Conservation (phyloP, 179 eudicot species). For the Camellia oleifera region DNA sequence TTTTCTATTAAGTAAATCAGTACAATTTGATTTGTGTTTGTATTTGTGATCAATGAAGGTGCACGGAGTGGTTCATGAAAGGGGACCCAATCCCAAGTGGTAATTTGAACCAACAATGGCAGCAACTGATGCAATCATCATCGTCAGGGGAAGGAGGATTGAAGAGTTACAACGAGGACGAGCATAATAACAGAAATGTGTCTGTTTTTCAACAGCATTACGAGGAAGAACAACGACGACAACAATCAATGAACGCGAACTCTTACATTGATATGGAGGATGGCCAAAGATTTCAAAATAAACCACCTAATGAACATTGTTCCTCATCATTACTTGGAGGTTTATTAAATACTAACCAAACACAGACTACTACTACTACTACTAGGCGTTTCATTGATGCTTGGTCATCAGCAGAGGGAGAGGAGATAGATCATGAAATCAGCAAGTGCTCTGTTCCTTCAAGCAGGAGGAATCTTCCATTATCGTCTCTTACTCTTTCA, state of each 20-base stretch:
- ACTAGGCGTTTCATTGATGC: slow-evolving; percentile 65
- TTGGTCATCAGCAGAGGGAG: slow-evolving; percentile 45
- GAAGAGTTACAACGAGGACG: slow-evolving; percentile 20
- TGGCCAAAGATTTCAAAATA: slow-evolving; percentile 11
- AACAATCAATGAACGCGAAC: slow-evolving; percentile 5
- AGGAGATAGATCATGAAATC: slow-evolving; percentile 16
- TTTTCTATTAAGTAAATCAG: slow-evolving; percentile 21
- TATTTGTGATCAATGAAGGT: slow-evolving; percentile 29
- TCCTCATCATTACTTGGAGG: slow-evolving; percentile 5
- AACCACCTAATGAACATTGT: slow-evolving; percentile 3
- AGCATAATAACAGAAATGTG: slow-evolving; percentile 4
- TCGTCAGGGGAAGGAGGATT: slow-evolving; percentile 23
- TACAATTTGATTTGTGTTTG: slow-evolving; percentile 13
- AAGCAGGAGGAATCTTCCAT: slow-evolving; percentile 23
- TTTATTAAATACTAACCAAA: background rate
- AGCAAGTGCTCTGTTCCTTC: slow-evolving; percentile 25
- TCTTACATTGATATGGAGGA: slow-evolving; percentile 11
- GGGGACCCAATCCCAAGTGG: slow-evolving; percentile 33
- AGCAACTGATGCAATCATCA: slow-evolving; percentile 31
- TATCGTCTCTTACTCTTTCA: slow-evolving; percentile 50
- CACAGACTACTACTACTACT: slow-evolving; percentile 8
- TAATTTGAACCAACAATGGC: slow-evolving; percentile 31
- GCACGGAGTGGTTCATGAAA: slow-evolving; percentile 50
- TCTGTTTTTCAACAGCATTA: slow-evolving; percentile 16
- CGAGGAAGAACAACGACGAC: slow-evolving; percentile 18